Evolutionary conservation across 441 rosid species (phyloP), one percentile per base, ranked within the genome.

Genomic region (Sinapis alba): DNA sequence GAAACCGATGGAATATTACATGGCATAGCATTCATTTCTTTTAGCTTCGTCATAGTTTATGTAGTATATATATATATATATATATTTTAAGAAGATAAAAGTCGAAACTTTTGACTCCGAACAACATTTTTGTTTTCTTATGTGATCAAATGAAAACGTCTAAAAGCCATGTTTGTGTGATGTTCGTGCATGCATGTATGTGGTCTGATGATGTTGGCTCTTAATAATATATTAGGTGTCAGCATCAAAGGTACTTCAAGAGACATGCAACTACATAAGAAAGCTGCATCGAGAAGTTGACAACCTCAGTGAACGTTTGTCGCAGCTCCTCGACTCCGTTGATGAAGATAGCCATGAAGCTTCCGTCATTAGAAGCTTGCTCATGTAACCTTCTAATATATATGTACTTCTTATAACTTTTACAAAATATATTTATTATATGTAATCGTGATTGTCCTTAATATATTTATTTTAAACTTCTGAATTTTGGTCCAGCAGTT

Each of bases 311-410:
- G 96, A 86, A 72, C 82, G 94, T 61, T 75, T 92, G 32, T 84
- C 92, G 3, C 90, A 87, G 86, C 83, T 92, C 50, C 80, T 92
- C 65, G 89, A 81, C 24, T 85, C 90, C 7, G 74, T 89, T 59
- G 96, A 93, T 79, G 82, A 84, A 43, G 96, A 92, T 83, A 81
- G 81, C 57, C 92, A 86, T 32, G 93, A 92, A 79, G 96, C 97
- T 78, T 84, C 86, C 2, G 73, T 92, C 7, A 90, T 92, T 72
- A 80, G 97, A 71, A 87, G 82, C 41, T 84, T 90, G 77, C 87
- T 92, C 20, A 80, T 80, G 90, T 86, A 79, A 85, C 78, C 50
- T 65, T 53, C 69, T 9, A 47, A 19, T 51, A 36, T 51, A 36
- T 69, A 60, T 50, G 27, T 16, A 21, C 19, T 60, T 16, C 34